phyloP scores from a whole-genome alignment of 2,329 filamentous ascomycete species.

The Cucurbitaria berberidis region DNA sequence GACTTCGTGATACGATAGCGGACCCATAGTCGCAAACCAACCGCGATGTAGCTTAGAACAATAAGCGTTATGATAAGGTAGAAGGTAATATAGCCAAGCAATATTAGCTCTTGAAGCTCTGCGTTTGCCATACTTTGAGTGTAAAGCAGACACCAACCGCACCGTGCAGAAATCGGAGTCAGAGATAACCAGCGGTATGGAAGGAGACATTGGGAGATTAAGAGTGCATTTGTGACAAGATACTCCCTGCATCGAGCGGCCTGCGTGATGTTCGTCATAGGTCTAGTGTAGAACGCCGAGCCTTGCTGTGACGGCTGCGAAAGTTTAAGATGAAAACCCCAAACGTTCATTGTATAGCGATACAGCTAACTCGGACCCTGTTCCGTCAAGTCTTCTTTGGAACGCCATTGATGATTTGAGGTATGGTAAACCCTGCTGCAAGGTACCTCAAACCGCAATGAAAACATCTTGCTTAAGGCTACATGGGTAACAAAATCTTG shows the following conservation, averaged over 20 bases:
- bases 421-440: conserved; percentile 14
- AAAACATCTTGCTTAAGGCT: not conserved
- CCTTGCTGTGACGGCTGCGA: conserved; percentile 16
- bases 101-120: conserved; percentile 23
- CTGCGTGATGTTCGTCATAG: conserved; percentile 14
- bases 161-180: conserved; percentile 10
- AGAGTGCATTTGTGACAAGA: conserved; percentile 9
- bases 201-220: conserved; percentile 19
- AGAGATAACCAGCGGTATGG: conserved; percentile 1
- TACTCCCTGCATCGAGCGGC: conserved; percentile 12
- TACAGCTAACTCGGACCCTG: conserved; percentile 6
- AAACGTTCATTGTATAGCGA: conserved; percentile 31
- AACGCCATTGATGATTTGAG: not conserved
- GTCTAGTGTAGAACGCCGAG: conserved; percentile 16
- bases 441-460: not conserved
- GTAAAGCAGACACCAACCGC: conserved; percentile 9
- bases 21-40: conserved; percentile 43
- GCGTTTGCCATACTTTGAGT: conserved; percentile 1
- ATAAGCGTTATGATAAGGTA: conserved; percentile 34
- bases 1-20: conserved; percentile 41
- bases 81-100: conserved; percentile 28
- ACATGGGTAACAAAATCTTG: too few relatives aligned
- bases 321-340: conserved; percentile 23
- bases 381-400: conserved; percentile 13
- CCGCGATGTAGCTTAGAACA: conserved; percentile 35